A percentile compares a stretch with the other conserved stretches of the same genome.
phyloP scores from a whole-genome alignment of 129 eudicot species.

The Flaveria linearis region DNA sequence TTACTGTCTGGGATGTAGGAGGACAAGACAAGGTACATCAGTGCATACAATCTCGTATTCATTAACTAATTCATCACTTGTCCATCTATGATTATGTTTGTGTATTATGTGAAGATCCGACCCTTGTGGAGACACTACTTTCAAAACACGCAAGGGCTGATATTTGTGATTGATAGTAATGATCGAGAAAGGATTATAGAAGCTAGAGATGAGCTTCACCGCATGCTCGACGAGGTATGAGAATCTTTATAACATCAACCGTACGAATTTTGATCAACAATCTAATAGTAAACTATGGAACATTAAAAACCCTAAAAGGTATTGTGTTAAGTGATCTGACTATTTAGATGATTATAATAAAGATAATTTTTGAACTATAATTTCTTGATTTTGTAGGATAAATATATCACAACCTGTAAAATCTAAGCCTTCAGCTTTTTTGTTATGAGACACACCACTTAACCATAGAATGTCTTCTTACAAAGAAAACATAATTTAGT shows the following conservation, averaged over 20 bases:
- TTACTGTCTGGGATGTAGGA: constrained; percentile 80
- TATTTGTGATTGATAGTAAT: constrained; percentile 62
- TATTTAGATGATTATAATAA: too few species aligned
- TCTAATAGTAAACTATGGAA: neutral
- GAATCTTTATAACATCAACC: neutral
- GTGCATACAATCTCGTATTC: neutral
- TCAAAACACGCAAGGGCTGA: constrained; percentile 71
- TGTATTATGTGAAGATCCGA: constrained; percentile 49
- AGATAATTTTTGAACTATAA: too few species aligned
- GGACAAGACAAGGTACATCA: constrained; percentile 67
- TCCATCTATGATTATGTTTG: neutral
- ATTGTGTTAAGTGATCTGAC: too few species aligned
- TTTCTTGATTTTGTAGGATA: too few species aligned
- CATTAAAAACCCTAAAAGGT: too few species aligned
- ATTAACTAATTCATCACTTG: neutral
- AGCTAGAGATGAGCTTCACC: constrained; percentile 75
- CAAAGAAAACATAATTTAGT: too few species aligned
- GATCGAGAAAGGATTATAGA: constrained; percentile 60
- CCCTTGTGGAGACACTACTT: constrained; percentile 82
- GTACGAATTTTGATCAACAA: neutral
- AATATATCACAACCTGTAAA: too few species aligned
- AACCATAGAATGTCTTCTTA: too few species aligned
- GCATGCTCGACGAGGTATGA: constrained; percentile 61
- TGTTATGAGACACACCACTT: too few species aligned
- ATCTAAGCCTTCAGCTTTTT: too few species aligned